phyloP scores from a whole-genome alignment of 2,329 filamentous ascomycete genomes.

The Setomelanomma holmii region DNA sequence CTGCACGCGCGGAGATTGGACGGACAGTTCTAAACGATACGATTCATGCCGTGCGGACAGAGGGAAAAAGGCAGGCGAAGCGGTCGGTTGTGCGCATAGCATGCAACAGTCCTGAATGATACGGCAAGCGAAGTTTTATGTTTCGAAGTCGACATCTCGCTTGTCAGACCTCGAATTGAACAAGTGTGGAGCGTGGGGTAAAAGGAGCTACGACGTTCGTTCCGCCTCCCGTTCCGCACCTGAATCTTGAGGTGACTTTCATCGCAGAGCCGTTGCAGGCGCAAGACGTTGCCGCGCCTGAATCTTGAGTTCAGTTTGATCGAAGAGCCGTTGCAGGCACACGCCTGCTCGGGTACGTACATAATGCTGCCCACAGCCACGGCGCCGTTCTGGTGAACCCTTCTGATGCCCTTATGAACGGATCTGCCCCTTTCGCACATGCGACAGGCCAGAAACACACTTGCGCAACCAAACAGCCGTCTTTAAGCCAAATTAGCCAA shows the following conservation, averaged over 20 bases:
- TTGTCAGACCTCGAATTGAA: neutral
- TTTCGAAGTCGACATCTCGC: neutral
- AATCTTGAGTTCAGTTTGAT: neutral
- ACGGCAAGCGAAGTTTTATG: neutral
- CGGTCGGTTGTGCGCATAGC: neutral
- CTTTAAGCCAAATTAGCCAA: neutral
- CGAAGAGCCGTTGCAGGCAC: neutral
- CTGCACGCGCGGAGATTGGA: conserved; percentile 14
- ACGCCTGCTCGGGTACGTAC: neutral
- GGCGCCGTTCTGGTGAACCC: neutral
- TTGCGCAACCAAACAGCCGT: neutral
- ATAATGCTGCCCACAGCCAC: neutral
- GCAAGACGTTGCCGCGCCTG: too few species aligned
- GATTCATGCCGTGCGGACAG: neutral
- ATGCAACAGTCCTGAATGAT: neutral
- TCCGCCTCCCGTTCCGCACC: neutral
- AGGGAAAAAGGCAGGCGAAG: neutral
- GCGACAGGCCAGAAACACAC: neutral
- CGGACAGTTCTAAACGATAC: conserved; percentile 4
- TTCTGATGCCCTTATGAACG: too few species aligned
- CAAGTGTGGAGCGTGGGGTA: neutral
- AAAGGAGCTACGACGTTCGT: neutral
- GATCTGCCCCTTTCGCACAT: neutral
- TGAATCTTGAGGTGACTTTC: neutral
- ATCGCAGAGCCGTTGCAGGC: neutral